These are phyloP conservation scores for Carex parvula DNA, from an alignment of 176 grass and related monocot genomes.

Conservation along the genomic window DNA sequence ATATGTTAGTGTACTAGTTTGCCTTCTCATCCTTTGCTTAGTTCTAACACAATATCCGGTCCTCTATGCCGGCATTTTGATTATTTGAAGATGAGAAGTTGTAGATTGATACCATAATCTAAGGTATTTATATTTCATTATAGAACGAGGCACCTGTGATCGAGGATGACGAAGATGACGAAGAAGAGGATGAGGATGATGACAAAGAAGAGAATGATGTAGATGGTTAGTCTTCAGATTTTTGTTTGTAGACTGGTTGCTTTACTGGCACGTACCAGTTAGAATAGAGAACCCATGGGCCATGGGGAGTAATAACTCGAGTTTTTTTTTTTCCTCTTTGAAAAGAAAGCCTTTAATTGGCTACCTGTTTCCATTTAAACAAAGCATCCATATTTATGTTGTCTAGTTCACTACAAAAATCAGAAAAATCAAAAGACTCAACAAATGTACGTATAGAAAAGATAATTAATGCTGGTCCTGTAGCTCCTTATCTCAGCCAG, in stretches of 20 bases:
- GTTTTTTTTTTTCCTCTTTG: not conserved
- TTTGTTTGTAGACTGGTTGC: not conserved
- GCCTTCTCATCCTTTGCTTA: not conserved
- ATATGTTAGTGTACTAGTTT: not conserved
- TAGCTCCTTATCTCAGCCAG: not conserved
- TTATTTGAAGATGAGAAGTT: not conserved
- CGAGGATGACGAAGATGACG: constrained; percentile 51
- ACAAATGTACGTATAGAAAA: not conserved
- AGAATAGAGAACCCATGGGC: not conserved
- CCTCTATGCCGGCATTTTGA: not conserved
- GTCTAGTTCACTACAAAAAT: not conserved
- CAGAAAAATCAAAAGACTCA: not conserved
- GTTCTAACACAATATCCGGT: not conserved
- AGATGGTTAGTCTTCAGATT: constrained; percentile 32
- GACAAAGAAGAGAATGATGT: constrained; percentile 50
- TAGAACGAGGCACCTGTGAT: constrained; percentile 41
- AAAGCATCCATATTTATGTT: not conserved
- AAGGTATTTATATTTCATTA: not conserved
- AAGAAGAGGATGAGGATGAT: constrained; percentile 54
- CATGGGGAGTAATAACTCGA: not conserved
- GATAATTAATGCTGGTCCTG: not conserved
- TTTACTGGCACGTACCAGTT: not conserved
- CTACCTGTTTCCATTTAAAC: not conserved
- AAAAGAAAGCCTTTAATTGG: not conserved
- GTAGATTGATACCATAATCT: not conserved